Evolutionary conservation across 2,329 filamentous ascomycete species (phyloP), one percentile per base, ranked within the genome.

Genomic region (Curvularia spicifera): DNA sequence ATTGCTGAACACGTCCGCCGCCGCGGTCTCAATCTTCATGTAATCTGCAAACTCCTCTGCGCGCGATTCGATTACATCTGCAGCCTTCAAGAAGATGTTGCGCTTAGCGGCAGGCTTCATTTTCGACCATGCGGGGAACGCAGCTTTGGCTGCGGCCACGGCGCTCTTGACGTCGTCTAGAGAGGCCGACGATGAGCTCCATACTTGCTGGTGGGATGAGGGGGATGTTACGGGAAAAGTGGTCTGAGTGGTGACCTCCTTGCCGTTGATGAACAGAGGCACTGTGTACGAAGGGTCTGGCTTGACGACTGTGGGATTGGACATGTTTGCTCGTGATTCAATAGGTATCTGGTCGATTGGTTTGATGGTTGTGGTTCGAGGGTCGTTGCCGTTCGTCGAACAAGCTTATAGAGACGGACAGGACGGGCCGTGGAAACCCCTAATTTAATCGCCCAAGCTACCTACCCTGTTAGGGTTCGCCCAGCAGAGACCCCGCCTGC

Each of bases 11-110:
- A 46, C 52, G 3, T 80, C 71, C 4, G 73, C 70, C 1, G 83
- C 80, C 3, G 84, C 85, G 1, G 84, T 88, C 74, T 89, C 85
- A 31, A 83, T 76, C 53, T 79, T 77, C 80, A 90, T 86, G 73
- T 87, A 88, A 29, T 79, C 71, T 9, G 76, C 78, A 18, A 91
- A 75, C 73, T 93, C 89, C 6, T 85, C 82, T 22, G 80, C 79
- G 8, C 89, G 84, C 29, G 74, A 76, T 40, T 85, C 80, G 59
- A 93, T 79, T 48, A 93, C 77, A 8, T 87, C 85, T 9, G 89
- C 87, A 0, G 89, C 88, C 71, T 86, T 87, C 57, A 89, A 79
- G 57, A 96, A 82, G 63, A 96, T 86, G 63, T 89, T 85, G 35
- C 90, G 87, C 39, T 90, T 88, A 24, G 82, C 71, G 24, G 79